Percentiles rank a stretch among this genome's conserved stretches.
Evolutionary conservation across 768 basidiomycete species (phyloP).

Genomic region (Collybia nuda): DNA sequence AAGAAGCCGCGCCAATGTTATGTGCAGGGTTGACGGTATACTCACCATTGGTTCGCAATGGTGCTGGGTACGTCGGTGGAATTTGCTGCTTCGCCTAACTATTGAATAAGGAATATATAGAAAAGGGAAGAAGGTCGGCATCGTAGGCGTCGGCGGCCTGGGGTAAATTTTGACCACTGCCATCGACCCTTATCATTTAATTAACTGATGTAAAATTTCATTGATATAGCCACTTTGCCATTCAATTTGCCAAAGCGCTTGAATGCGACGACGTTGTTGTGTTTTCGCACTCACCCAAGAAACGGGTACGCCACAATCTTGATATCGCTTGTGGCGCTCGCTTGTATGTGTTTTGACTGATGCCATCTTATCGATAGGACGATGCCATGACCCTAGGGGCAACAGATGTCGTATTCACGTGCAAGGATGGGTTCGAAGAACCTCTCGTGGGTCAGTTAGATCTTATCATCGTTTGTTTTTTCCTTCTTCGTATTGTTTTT

Average conservation of each 20-base stretch:
- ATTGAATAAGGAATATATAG: constrained; percentile 23
- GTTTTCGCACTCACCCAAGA: constrained; percentile 53
- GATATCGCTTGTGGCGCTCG: neutral
- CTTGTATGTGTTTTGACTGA: constrained; percentile 3
- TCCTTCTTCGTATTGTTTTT: neutral
- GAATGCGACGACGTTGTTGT: constrained; percentile 55
- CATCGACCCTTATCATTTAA: neutral
- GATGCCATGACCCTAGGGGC: constrained; percentile 63
- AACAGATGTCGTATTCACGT: constrained; percentile 48
- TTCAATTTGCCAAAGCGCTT: constrained; percentile 42
- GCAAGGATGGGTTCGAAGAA: constrained; percentile 38
- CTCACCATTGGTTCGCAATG: constrained; percentile 58
- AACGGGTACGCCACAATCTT: constrained; percentile 27
- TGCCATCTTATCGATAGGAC: constrained; percentile 17
- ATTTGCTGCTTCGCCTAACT: neutral
- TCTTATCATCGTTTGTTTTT: constrained; percentile 41
- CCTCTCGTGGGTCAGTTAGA: constrained; percentile 40
- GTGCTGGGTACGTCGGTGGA: constrained; percentile 26
- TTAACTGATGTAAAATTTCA: neutral
- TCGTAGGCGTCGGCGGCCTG: constrained; percentile 67
- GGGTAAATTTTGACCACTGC: constrained; percentile 23
- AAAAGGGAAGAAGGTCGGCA: constrained; percentile 62
- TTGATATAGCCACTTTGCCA: constrained; percentile 26
- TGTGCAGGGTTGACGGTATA: constrained; percentile 66
- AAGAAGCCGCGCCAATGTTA: constrained; percentile 60